A percentile compares a stretch with the other conserved stretches of the same genome.
These are phyloP conservation scores for Fagopyrum esculentum DNA, from an alignment of 148 eudicot species.

Conservation along the genomic window DNA sequence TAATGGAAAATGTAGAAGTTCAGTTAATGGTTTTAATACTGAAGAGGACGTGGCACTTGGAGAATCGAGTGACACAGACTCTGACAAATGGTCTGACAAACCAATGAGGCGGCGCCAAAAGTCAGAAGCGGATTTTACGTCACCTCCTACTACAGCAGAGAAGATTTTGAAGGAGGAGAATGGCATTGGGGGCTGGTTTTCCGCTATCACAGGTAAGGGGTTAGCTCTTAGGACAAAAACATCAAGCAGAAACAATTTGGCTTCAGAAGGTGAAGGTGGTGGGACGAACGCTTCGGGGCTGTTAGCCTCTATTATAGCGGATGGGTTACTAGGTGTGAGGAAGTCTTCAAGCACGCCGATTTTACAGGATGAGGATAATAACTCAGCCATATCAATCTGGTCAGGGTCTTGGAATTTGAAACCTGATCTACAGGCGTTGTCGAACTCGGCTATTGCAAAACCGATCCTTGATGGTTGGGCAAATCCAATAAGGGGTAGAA, in stretches of 20 bases:
- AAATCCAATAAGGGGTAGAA: conserved; percentile 59
- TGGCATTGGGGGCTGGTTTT: conserved; percentile 48
- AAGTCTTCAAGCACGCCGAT: conserved; percentile 82
- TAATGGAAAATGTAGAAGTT: conserved; percentile 62
- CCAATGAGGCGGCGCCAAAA: conserved; percentile 47
- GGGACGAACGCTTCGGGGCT: conserved; percentile 23
- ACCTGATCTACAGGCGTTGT: conserved; percentile 70
- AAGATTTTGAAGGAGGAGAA: conserved; percentile 68
- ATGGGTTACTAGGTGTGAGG: conserved; percentile 44
- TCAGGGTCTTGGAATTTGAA: conserved; percentile 63
- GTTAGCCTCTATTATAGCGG: conserved; percentile 40
- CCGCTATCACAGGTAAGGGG: conserved; percentile 66
- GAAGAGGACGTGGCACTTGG: conserved; percentile 32
- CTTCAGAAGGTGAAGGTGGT: conserved; percentile 38
- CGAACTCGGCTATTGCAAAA: conserved; percentile 53
- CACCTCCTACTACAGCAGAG: conserved; percentile 56
- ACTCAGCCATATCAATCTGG: conserved; percentile 47
- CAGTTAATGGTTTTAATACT: conserved; percentile 43
- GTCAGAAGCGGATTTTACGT: conserved; percentile 43
- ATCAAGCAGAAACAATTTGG: conserved; percentile 44
- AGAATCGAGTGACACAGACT: conserved; percentile 26
- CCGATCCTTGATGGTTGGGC: conserved; percentile 80
- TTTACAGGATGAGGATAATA: conserved; percentile 55
- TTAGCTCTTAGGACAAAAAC: conserved; percentile 82
- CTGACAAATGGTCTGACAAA: conserved; percentile 44